Percentiles rank a stretch among this genome's conserved stretches.
These are phyloP conservation scores for Xylaria polymorpha DNA, from an alignment of 2,329 filamentous ascomycete species.

Conservation along the genomic window DNA sequence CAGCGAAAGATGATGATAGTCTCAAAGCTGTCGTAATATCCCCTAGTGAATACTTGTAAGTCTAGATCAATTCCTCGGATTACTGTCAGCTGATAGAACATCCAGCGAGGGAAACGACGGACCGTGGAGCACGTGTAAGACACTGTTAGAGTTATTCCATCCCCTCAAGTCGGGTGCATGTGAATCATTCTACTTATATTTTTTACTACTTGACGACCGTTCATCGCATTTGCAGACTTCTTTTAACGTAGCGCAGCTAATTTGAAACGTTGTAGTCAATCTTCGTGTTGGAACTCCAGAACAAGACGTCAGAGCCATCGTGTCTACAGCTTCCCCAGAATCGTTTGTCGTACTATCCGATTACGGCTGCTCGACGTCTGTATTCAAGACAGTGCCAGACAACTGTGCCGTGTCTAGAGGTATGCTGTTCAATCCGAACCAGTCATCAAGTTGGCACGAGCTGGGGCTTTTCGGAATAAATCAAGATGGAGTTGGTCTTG, in stretches of 20 bases:
- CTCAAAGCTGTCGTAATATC: conserved; percentile 46
- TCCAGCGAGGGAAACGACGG: conserved; percentile 55
- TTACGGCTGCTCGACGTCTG: conserved; percentile 48
- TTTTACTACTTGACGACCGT: background rate
- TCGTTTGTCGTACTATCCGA: conserved; percentile 51
- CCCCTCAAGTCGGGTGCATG: background rate
- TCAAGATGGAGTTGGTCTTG: conserved; percentile 52
- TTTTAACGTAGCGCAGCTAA: background rate
- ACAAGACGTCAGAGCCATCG: conserved; percentile 52
- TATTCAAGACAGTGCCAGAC: conserved; percentile 49
- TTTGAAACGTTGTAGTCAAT: conserved; percentile 41
- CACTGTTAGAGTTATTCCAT: background rate
- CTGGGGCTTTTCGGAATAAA: conserved; percentile 53
- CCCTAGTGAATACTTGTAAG: conserved; percentile 54
- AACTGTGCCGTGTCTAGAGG: conserved; percentile 54
- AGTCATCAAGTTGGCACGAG: conserved; percentile 53
- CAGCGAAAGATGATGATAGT: conserved; percentile 16
- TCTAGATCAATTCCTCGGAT: conserved; percentile 19
- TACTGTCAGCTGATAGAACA: conserved; percentile 34
- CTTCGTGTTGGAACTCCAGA: conserved; percentile 53
- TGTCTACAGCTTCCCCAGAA: conserved; percentile 55
- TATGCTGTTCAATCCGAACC: conserved; percentile 50
- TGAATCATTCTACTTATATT: background rate
- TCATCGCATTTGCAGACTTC: background rate
- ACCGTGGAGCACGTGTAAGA: conserved; percentile 53